Percentiles rank a stretch among this genome's conserved stretches.
Evolutionary conservation across 805 yeast genomes (phyloP).

Genomic region (Kodamaea hsintzibuensis): DNA sequence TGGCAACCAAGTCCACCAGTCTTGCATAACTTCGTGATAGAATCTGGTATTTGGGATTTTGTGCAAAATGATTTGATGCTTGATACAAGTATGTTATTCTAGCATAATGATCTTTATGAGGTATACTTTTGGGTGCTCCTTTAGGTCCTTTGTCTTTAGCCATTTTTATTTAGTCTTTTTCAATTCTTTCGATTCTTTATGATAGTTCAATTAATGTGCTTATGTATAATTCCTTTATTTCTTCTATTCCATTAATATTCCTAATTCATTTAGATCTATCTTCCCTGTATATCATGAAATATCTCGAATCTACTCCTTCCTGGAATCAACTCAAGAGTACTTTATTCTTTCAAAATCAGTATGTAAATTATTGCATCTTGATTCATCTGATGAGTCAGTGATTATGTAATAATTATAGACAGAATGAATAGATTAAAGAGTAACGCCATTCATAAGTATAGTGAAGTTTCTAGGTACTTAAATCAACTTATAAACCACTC

Average conservation of each 20-base stretch:
- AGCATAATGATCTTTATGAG: slow-evolving; percentile 59
- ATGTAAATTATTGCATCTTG: background rate
- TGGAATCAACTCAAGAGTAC: too few species aligned
- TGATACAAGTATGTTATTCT: slow-evolving; percentile 62
- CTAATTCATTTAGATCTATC: too few species aligned
- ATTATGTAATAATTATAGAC: background rate
- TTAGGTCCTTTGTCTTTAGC: slow-evolving; percentile 5
- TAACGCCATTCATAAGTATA: too few species aligned
- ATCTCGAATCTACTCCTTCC: too few species aligned
- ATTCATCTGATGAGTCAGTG: background rate
- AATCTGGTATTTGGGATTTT: slow-evolving; percentile 28
- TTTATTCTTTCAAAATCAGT: too few species aligned
- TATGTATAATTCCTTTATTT: too few species aligned
- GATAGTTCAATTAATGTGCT: too few species aligned
- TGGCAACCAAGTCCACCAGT: slow-evolving; percentile 60
- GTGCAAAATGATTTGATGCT: slow-evolving; percentile 44
- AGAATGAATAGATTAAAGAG: background rate
- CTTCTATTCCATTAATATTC: background rate
- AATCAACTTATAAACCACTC: too few species aligned
- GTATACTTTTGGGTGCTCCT: slow-evolving; percentile 39
- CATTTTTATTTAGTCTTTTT: background rate
- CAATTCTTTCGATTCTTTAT: too few species aligned
- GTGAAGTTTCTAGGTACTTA: too few species aligned
- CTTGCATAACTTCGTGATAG: slow-evolving; percentile 59
- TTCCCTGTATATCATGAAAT: too few species aligned